Evolutionary conservation across 2,329 filamentous ascomycete genomes (phyloP).

Genomic region (Paracorniculantispora psalliotae): DNA sequence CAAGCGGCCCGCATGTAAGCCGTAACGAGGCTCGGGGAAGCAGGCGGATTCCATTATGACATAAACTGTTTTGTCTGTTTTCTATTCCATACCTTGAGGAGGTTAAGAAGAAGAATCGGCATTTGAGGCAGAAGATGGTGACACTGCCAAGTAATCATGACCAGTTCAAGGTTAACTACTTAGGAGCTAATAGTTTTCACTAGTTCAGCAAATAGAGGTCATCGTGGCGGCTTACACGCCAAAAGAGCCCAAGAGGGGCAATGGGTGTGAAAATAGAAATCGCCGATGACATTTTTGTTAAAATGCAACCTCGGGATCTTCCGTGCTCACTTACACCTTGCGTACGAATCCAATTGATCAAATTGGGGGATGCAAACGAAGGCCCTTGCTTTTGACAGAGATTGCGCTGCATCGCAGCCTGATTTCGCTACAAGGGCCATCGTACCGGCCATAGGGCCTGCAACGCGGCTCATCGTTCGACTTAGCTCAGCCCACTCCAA

Average conservation of each 20-base stretch:
- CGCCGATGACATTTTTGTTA: neutral
- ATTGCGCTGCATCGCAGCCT: neutral
- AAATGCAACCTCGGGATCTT: neutral
- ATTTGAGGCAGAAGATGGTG: neutral
- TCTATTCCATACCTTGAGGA: neutral
- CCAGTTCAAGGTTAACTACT: neutral
- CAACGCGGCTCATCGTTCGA: neutral
- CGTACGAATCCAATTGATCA: neutral
- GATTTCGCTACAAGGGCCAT: neutral
- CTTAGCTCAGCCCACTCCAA: neutral
- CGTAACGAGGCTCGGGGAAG: neutral
- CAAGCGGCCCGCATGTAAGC: neutral
- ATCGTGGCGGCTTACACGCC: neutral
- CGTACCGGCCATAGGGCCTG: neutral
- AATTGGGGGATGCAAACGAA: neutral
- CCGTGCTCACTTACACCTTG: neutral
- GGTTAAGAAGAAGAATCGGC: neutral
- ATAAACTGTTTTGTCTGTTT: neutral
- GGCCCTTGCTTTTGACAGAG: neutral
- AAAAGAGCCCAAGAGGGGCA: neutral
- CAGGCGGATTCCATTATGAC: neutral
- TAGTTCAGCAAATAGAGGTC: neutral
- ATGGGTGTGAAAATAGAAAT: neutral
- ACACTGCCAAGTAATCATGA: neutral
- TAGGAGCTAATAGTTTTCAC: neutral